These are phyloP conservation scores for Amaranthus tricolor DNA, from an alignment of 179 eudicot species.

Conservation along the genomic window DNA sequence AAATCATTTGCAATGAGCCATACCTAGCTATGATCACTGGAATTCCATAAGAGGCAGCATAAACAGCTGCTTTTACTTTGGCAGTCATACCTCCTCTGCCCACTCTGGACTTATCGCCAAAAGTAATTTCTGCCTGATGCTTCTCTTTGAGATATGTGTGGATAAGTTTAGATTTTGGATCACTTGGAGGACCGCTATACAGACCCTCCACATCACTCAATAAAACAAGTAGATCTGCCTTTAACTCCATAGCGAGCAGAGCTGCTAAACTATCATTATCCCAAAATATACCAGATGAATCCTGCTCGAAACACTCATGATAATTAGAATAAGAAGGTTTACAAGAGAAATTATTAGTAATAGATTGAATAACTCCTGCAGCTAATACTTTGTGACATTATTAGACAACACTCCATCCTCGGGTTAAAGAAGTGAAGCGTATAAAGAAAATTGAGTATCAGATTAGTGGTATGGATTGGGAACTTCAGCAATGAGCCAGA, in stretches of 20 bases:
- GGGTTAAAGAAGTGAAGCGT: background rate
- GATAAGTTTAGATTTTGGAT: conserved; percentile 77
- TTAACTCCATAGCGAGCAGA: conserved; percentile 81
- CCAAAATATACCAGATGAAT: conserved; percentile 96
- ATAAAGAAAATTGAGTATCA: background rate
- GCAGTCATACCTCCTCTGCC: conserved; percentile 99
- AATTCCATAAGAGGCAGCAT: conserved; percentile 80
- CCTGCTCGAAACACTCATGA: conserved; percentile 41
- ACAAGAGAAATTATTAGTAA: conserved; percentile 10
- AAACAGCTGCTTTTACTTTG: conserved; percentile 90
- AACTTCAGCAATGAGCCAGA: conserved; percentile 19
- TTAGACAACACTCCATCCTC: background rate
- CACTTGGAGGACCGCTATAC: conserved; percentile 92
- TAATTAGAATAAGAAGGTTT: conserved; percentile 19
- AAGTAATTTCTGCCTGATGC: conserved; percentile 75
- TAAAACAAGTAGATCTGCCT: conserved; percentile 91
- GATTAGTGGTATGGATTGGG: conserved; percentile 1
- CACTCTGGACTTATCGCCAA: conserved; percentile 93
- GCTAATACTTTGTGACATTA: conserved; percentile 4
- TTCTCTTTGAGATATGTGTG: conserved; percentile 76
- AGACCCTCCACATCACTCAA: conserved; percentile 99
- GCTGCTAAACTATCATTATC: conserved; percentile 98
- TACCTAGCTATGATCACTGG: conserved; percentile 98
- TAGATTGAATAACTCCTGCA: background rate
- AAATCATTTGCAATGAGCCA: conserved; percentile 4